Base-by-base conservation (phyloP, 2,329 filamentous ascomycete species). In the Saccharata proteae region DNA sequence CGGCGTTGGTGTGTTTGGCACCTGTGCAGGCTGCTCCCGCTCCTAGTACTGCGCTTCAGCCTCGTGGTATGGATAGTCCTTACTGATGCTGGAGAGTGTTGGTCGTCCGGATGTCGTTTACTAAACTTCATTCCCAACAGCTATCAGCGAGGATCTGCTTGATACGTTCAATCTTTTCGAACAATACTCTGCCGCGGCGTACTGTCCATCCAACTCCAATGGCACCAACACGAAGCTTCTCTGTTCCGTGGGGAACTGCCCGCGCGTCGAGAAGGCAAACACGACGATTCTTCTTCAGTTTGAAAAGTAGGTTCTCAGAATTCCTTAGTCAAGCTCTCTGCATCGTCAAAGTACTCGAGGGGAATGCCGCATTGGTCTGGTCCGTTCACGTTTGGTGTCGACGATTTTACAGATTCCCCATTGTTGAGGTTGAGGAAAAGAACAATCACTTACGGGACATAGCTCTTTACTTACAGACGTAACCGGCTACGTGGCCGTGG, bases 171-270 rank as follows among this genome's bases (percentile, higher is more conserved):
- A 52, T 3, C 51, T 68, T 39, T 67, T 62, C 44, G 58, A 62
- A 23, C 59, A 71, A 36, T 71, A 66, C 43, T 57, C 65, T 3
- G 66, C 65, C 3, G 67, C 67, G 3, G 54, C 65, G 13, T 71
- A 71, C 46, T 71, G 67, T 43, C 42, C 55, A 2, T 46, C 40
- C 22, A 70, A 71, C 46, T 58, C 64, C 46, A 49, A 64, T 34
- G 56, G 55, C 16, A 42, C 59, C 2, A 54, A 53, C 24, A 56
- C 57, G 7, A 58, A 57, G 30, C 29, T 69, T 25, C 52, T 51
- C 6, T 71, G 67, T 39, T 39, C 48, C 0, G 44, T 52, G 6
- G 59, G 55, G 2, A 66, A 63, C 38, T 71, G 67, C 40, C 57
- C 62, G 1, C 41, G 48, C 0, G 64, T 71, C 3, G 51, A 70